phyloP scores from a whole-genome alignment of 345 rosid species.

The Eucalyptus caleyi region DNA sequence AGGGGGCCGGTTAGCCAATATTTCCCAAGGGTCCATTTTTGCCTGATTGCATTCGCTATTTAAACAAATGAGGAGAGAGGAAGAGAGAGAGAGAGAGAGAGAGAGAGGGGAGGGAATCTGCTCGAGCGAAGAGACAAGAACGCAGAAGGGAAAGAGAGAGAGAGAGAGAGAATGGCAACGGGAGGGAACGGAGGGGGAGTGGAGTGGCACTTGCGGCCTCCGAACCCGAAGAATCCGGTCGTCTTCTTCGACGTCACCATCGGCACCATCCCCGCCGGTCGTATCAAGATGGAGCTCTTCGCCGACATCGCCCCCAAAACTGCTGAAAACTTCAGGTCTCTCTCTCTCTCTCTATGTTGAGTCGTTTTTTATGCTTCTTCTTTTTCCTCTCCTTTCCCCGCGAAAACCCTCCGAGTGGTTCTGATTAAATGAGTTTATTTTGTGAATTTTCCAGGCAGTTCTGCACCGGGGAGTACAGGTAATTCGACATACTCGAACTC shows the following conservation, averaged over 20 bases:
- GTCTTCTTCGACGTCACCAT: slow-evolving; percentile 92
- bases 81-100: neutral
- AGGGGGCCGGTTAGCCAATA: neutral
- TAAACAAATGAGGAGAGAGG: neutral
- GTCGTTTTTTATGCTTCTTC: neutral
- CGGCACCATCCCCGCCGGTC: slow-evolving; percentile 87
- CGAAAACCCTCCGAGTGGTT: neutral
- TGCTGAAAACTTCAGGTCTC: slow-evolving; percentile 90
- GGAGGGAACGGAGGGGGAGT: slow-evolving; percentile 26
- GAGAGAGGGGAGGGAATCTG: neutral
- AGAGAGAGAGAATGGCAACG: neutral
- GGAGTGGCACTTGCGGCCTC: slow-evolving; percentile 95
- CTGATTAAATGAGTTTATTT: neutral
- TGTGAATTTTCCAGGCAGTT: slow-evolving; percentile 54
- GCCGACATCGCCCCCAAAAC: slow-evolving; percentile 88
- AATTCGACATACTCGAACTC: neutral
- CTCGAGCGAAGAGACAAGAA: neutral
- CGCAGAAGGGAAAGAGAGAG: neutral
- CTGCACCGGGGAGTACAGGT: slow-evolving; percentile 95
- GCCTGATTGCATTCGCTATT: neutral
- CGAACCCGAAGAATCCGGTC: slow-evolving; percentile 88
- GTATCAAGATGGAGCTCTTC: slow-evolving; percentile 97
- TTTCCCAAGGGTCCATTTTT: neutral
- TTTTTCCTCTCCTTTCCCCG: neutral
- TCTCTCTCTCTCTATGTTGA: neutral